Evolutionary conservation across 2,329 filamentous ascomycete genomes (phyloP), one percentile per base, ranked within the genome.

Genomic region (Calycina herbarum): DNA sequence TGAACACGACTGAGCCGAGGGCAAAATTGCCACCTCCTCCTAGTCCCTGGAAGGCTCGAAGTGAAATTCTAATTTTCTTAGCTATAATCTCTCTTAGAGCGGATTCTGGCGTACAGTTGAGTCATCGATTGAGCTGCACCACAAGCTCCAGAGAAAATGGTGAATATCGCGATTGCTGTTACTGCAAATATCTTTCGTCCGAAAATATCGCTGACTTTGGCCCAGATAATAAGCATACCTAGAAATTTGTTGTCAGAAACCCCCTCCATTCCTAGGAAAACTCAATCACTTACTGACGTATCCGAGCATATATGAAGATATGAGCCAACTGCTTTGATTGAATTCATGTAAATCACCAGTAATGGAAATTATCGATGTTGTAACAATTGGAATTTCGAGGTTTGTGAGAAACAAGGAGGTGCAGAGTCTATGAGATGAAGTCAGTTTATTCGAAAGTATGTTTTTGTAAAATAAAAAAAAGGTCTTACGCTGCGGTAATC

Each of bases 1-100:
- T 80, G 3, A 83, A 73, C 13, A 85, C 77, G 64, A 83, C 79
- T 38, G 81, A 79, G 2, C 78, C 76, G 3, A 85, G 73, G 38
- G 81, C 70, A 61, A 77, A 78, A 67, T 81, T 77, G 0, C 82
- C 82, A 1, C 79, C 81, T 0, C 76, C 79, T 0, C 82, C 82
- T 1, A 83, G 71, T 0, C 86, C 86, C 51, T 69, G 66, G 8
- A 69, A 45, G 8, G 65, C 58, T 0, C 67, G 60, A 29, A 60
- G 63, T 3, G 59, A 31, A n/a, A 67, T 69, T 17, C 63, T 65
- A 29, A 3, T 13, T 11, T 51, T 2, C n/a, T 7, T 17, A 48
- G 24, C 3, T 33, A 5, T 10, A 1, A 15, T 24, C 31, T 20
- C 13, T 54, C 1, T 5, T 15, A 11, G 1, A 7, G 3, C 27